Base-by-base conservation (phyloP, 2,329 filamentous ascomycete genomes). In the Xylariaceae sp. region DNA sequence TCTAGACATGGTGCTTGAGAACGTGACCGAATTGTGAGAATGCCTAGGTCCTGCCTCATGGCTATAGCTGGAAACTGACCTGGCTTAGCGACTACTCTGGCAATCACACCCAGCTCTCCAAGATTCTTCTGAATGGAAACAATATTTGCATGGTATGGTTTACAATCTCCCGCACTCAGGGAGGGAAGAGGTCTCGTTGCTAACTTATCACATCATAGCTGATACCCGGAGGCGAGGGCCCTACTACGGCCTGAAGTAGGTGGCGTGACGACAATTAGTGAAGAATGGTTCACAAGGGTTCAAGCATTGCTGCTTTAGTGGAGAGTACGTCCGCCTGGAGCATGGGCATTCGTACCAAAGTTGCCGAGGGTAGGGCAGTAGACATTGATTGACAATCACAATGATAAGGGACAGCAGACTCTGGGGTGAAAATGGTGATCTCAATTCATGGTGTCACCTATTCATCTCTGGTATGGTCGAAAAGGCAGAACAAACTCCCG, bases 81-180 rank as follows among this genome's bases (percentile, higher is more conserved):
- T 6, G n/a, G 38, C 5, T 6, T 45, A 97, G 92, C 68, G 94
- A 99, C 72, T 95, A 95, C 72, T 85, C 85, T 5, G 92, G 92
- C 54, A 83, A 87, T 62, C 86, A 92, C 70, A 88, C 85, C 41
- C 95, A 95, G 70, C 81, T 99, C 38, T 81, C 90, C 45, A 97
- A 97, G 77, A 96, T 99, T 54, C 74, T 99, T 39, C 75, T 99
- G 36, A 99, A 99, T 65, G 94, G 94, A 49, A 99, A 99, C 75
- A 97, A 97, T 65, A 90, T 99, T 57, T 97, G 92, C 87, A 99
- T 99, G 94, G 94, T 96, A 80, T 48, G 77, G 60, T 33, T 38
- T 12, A 22, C 22, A 27, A 7, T 5, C 22, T 27, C 22, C 7
- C 22, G 7, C 22, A 27, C n/a, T n/a, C 22, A 27, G 22, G 22